These are phyloP conservation scores for Trichoderma simmonsii DNA, from an alignment of 2,329 filamentous ascomycete species.

Conservation along the genomic window DNA sequence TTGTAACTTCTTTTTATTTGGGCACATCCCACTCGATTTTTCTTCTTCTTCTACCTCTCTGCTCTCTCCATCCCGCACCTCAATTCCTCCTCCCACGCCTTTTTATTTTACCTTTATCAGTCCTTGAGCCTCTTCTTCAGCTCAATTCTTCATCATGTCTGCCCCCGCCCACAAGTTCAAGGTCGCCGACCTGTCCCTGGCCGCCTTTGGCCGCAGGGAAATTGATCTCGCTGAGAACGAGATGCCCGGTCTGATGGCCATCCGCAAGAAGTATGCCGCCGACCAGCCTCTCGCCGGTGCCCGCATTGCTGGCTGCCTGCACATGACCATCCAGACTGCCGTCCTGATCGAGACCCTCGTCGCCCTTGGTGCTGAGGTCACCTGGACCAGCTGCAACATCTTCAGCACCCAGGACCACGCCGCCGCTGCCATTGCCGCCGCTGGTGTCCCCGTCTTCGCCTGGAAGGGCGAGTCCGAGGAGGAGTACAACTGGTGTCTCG, in stretches of 20 bases:
- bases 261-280: constrained; percentile 81
- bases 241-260: constrained; percentile 98
- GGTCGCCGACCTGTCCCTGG: constrained; percentile 96
- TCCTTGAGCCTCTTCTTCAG: constrained; percentile 23
- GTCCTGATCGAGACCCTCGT: constrained; percentile 98
- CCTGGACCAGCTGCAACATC: constrained; percentile 99
- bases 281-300: constrained; percentile 94
- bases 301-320: constrained; percentile 94
- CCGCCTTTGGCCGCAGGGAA: constrained; percentile 98
- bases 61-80: constrained; percentile 22
- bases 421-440: constrained; percentile 91
- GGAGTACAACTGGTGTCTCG: constrained; percentile 99
- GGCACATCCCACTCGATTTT: constrained; percentile 3
- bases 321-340: constrained; percentile 99
- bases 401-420: constrained; percentile 99
- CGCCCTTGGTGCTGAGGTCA: constrained; percentile 93
- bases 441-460: constrained; percentile 80
- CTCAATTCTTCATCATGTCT: constrained; percentile 46
- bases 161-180: constrained; percentile 92
- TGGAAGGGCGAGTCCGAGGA: constrained; percentile 94
- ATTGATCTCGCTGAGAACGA: constrained; percentile 95
- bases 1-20: not conserved
- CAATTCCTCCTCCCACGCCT: not conserved
- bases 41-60: constrained; percentile 21
- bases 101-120: not conserved